A percentile compares a stretch with the other conserved stretches of the same genome.
These are phyloP conservation scores for Phytophthora rubi DNA, from an alignment of 352 stramenopile genomes.

Conservation along the genomic window DNA sequence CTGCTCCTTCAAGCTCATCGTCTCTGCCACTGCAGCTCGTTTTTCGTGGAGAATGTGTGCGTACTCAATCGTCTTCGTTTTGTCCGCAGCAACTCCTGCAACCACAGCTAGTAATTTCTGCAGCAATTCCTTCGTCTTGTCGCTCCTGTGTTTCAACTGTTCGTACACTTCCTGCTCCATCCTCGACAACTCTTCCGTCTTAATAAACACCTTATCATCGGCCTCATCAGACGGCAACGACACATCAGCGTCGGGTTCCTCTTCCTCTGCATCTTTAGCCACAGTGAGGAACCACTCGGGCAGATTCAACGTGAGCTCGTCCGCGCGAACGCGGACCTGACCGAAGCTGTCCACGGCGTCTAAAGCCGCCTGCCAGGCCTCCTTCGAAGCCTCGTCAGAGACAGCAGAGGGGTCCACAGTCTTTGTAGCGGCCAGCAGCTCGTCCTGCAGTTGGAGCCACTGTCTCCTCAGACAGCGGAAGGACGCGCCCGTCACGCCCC, in stretches of 20 bases:
- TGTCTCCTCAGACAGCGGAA: conserved; percentile 67
- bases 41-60: conserved; percentile 67
- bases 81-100: conserved; percentile 18
- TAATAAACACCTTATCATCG: conserved; percentile 33
- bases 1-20: conserved; percentile 56
- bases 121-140: conserved; percentile 43
- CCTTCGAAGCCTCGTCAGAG: conserved; percentile 22
- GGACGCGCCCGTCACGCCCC: conserved; percentile 50
- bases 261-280: conserved; percentile 50
- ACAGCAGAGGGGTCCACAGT: conserved; percentile 28
- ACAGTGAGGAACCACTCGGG: conserved; percentile 81
- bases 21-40: conserved; percentile 49
- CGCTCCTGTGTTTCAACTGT: conserved; percentile 46
- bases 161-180: conserved; percentile 50
- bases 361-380: conserved; percentile 45
- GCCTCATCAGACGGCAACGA: conserved; percentile 37
- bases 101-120: conserved; percentile 44
- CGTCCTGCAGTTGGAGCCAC: conserved; percentile 75
- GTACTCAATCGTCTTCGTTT: conserved; percentile 50
- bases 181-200: conserved; percentile 44
- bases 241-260: conserved; percentile 38
- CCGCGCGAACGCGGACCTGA: conserved; percentile 42
- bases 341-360: conserved; percentile 51
- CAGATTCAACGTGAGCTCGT: conserved; percentile 57
- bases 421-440: conserved; percentile 41